Evolutionary conservation across 2,329 filamentous ascomycete genomes (phyloP).

Genomic region (Aspergillus sp.): DNA sequence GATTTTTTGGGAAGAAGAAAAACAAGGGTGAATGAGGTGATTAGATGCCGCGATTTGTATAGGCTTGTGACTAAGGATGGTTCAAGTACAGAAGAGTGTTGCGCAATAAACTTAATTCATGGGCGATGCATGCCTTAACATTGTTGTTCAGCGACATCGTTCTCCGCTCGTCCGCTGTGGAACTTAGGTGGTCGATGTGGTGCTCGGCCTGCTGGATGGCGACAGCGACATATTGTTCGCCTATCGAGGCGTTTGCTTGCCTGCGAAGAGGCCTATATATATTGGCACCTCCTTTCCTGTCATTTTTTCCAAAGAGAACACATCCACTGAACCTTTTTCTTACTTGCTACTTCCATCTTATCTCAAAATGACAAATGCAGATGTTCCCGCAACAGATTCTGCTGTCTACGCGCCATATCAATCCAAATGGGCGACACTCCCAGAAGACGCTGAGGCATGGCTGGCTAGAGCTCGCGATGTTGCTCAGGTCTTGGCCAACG

Average conservation of each 20-base stretch:
- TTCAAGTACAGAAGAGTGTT: neutral
- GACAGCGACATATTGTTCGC: neutral
- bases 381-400: conserved; percentile 34
- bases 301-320: neutral
- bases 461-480: conserved; percentile 49
- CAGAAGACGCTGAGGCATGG: conserved; percentile 45
- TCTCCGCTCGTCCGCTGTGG: neutral
- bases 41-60: neutral
- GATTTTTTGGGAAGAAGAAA: conserved; percentile 36
- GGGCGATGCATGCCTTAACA: neutral
- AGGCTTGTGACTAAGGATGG: neutral
- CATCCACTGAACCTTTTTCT: neutral
- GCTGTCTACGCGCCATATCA: conserved; percentile 41
- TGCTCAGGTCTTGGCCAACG: conserved; percentile 47
- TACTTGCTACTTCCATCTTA: neutral
- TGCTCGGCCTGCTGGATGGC: neutral
- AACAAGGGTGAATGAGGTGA: neutral
- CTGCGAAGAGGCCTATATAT: neutral
- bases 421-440: conserved; percentile 35
- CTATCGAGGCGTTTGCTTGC: neutral
- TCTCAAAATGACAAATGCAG: conserved; percentile 13
- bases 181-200: neutral
- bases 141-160: neutral
- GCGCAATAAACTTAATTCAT: neutral
- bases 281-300: neutral